Evolutionary conservation across 176 grass and related monocot genomes (phyloP).

Genomic region (Zoysia japonica): DNA sequence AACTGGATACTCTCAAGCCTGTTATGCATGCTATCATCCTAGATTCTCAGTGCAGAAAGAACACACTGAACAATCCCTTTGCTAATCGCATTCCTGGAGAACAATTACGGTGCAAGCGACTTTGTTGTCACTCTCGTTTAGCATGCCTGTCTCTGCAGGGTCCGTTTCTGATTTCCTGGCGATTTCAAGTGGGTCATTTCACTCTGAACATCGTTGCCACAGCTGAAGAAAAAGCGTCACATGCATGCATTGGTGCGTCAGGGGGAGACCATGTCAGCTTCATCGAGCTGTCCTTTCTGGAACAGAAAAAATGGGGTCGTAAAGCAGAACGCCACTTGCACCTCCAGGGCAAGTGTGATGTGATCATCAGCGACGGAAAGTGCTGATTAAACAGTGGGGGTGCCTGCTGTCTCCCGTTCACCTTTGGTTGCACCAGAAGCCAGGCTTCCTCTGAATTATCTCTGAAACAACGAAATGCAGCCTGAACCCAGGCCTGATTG

Average conservation of each 20-base stretch:
- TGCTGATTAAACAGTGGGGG: background rate
- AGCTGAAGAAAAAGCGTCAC: slow-evolving; percentile 4
- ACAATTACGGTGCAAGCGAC: background rate
- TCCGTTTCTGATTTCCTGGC: background rate
- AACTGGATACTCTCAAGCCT: slow-evolving; percentile 14
- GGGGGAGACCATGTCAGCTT: slow-evolving; percentile 1
- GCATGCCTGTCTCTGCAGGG: background rate
- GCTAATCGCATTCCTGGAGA: background rate
- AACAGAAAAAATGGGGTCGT: background rate
- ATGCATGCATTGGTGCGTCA: background rate
- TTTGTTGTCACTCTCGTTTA: background rate
- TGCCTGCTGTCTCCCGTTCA: background rate
- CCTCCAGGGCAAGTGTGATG: background rate
- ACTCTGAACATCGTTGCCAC: background rate
- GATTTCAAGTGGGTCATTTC: background rate
- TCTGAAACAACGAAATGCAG: background rate
- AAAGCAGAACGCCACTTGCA: slow-evolving; percentile 16
- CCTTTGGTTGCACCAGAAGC: slow-evolving; percentile 34
- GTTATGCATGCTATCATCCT: slow-evolving; percentile 15
- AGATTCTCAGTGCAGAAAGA: slow-evolving; percentile 7
- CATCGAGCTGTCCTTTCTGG: background rate
- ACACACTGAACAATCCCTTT: background rate
- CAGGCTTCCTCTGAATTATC: background rate
- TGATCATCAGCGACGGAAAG: slow-evolving; percentile 15
- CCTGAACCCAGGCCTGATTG: background rate